Evolutionary conservation across 1,284 basidiomycete genomes (phyloP).

Genomic region (Termitomyces sp.): DNA sequence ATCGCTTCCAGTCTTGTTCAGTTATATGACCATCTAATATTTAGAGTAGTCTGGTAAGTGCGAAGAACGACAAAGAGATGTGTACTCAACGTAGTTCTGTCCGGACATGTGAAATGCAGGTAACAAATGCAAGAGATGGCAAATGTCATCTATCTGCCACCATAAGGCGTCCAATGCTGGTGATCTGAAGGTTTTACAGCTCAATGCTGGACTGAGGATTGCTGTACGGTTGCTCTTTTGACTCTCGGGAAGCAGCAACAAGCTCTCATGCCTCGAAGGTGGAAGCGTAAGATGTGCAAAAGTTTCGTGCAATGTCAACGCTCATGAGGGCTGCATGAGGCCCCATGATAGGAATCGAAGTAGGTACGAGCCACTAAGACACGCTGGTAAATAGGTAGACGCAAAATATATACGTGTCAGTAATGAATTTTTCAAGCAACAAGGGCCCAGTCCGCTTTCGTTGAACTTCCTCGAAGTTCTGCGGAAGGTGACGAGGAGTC

Average conservation of each 20-base stretch:
- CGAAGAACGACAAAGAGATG: neutral
- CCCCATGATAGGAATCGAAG: neutral
- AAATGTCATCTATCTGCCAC: slow-evolving; percentile 7
- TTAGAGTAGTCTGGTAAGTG: neutral
- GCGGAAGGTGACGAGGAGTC: too few relatives aligned
- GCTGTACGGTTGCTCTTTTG: neutral
- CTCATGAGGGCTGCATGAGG: neutral
- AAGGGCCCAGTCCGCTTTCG: too few relatives aligned
- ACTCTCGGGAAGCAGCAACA: neutral
- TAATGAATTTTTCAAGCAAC: too few relatives aligned
- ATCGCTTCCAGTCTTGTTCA: slow-evolving; percentile 1
- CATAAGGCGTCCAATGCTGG: slow-evolving; percentile 10
- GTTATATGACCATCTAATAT: slow-evolving; percentile 4
- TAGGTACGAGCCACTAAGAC: too few relatives aligned
- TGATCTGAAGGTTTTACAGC: slow-evolving; percentile 1
- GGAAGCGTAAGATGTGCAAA: slow-evolving; percentile 5
- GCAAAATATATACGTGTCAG: neutral
- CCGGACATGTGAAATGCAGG: slow-evolving; percentile 1
- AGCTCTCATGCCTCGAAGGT: neutral
- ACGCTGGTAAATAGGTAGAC: neutral
- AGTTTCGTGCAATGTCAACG: slow-evolving; percentile 5
- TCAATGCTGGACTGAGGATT: slow-evolving; percentile 3
- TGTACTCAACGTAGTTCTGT: neutral
- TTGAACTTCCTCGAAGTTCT: too few relatives aligned
- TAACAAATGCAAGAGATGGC: slow-evolving; percentile 1